These are phyloP conservation scores for Colletotrichum navitas DNA, from an alignment of 2,329 filamentous ascomycete genomes.

Conservation along the genomic window DNA sequence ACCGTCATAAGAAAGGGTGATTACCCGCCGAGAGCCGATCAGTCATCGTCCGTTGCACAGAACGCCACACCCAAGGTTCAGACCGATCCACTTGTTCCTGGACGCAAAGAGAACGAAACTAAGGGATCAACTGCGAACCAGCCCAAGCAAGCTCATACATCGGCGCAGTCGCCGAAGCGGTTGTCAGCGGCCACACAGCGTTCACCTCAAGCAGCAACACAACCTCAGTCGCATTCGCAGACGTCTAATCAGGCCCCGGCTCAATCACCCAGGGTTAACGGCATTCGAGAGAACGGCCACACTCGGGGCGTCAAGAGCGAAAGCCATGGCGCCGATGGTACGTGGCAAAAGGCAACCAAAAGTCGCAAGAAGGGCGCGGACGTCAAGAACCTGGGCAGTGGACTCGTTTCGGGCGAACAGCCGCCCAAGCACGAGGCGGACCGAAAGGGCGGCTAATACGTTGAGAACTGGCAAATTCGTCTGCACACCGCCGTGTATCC, in stretches of 20 bases:
- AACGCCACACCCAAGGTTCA: conserved; percentile 37
- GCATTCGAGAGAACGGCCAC: conserved; percentile 65
- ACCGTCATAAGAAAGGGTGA: conserved; percentile 64
- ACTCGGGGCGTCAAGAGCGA: conserved; percentile 67
- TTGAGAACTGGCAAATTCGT: not conserved
- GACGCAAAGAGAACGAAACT: conserved; percentile 11
- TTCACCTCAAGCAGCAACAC: conserved; percentile 40
- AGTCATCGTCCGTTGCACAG: conserved; percentile 32
- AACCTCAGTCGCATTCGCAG: conserved; percentile 46
- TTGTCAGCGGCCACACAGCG: conserved; percentile 25
- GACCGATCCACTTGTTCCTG: conserved; percentile 11
- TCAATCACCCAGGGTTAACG: conserved; percentile 54
- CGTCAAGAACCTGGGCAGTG: conserved; percentile 60
- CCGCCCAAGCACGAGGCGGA: conserved; percentile 70
- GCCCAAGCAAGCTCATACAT: conserved; percentile 45
- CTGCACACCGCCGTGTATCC: too few relatives aligned
- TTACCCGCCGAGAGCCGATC: conserved; percentile 26
- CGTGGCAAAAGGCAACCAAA: conserved; percentile 72
- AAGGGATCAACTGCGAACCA: conserved; percentile 45
- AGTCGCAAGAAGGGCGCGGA: conserved; percentile 64
- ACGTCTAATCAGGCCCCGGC: conserved; percentile 43
- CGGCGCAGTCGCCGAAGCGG: conserved; percentile 44
- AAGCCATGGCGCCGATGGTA: conserved; percentile 57
- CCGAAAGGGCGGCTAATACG: conserved; percentile 70
- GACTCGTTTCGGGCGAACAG: conserved; percentile 60